These are phyloP conservation scores for Dactylellina drechsleri DNA, from an alignment of 2,329 filamentous ascomycete genomes.

Conservation along the genomic window DNA sequence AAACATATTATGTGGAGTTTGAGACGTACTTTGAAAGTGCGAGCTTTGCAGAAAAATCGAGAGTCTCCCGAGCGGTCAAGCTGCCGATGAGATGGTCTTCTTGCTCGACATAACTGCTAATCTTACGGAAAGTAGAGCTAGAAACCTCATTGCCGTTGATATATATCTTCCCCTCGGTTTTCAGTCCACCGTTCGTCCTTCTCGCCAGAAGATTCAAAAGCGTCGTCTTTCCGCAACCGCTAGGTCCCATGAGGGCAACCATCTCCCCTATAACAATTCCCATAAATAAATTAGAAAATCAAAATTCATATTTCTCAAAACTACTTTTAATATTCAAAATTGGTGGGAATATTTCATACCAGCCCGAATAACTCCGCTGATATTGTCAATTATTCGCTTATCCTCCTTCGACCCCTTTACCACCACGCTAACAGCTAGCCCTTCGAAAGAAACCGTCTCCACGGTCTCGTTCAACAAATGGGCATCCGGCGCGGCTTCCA, in stretches of 20 bases:
- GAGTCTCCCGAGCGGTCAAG: constrained; percentile 80
- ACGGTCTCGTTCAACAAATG: constrained; percentile 51
- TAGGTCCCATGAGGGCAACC: constrained; percentile 83
- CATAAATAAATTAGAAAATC: background rate
- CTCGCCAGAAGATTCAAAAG: constrained; percentile 81
- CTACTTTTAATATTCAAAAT: no score
- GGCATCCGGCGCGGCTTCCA: constrained; percentile 49
- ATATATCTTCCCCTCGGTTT: constrained; percentile 67
- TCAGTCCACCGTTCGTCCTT: constrained; percentile 67
- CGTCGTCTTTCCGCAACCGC: constrained; percentile 79
- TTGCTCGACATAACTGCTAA: constrained; percentile 85
- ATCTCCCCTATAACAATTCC: constrained; percentile 69
- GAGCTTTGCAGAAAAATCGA: constrained; percentile 79
- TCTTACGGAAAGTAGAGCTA: constrained; percentile 69
- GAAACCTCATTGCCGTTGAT: constrained; percentile 72
- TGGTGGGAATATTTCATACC: constrained; percentile 22
- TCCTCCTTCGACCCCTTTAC: constrained; percentile 48
- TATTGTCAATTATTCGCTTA: constrained; percentile 46
- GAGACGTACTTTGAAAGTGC: constrained; percentile 67
- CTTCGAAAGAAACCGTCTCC: constrained; percentile 39
- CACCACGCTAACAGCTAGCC: constrained; percentile 23
- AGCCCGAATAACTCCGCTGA: constrained; percentile 49
- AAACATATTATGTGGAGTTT: background rate
- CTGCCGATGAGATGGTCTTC: constrained; percentile 85
- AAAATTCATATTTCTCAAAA: background rate